Evolutionary conservation across 495 filamentous ascomycete species (phyloP).

Genomic region (Tuber microsphaerosporum): DNA sequence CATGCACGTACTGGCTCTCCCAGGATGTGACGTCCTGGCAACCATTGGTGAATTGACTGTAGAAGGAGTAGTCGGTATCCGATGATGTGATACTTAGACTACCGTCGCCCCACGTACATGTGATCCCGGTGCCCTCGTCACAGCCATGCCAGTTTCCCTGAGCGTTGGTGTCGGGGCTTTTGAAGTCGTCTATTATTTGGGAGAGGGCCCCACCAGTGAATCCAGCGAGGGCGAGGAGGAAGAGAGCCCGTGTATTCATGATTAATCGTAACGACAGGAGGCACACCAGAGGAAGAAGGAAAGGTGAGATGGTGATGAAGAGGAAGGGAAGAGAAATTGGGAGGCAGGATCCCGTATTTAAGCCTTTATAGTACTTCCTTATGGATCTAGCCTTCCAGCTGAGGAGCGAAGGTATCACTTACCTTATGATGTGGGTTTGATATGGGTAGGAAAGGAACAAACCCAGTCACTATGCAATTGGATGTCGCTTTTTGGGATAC

Average conservation of each 20-base stretch:
- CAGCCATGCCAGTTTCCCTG: conserved; percentile 64
- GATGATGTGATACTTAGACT: conserved; percentile 55
- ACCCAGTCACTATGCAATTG: not conserved
- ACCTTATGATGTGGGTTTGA: not conserved
- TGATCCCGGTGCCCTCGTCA: conserved; percentile 53
- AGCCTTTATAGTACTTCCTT: not conserved
- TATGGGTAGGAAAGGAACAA: not conserved
- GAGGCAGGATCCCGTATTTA: not conserved
- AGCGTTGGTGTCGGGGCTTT: conserved; percentile 50
- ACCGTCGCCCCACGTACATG: conserved; percentile 46
- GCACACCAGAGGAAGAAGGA: not conserved
- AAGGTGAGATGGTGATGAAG: not conserved
- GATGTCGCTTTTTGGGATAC: not conserved
- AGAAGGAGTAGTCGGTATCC: conserved; percentile 63
- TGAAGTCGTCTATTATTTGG: conserved; percentile 58
- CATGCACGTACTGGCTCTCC: conserved; percentile 57
- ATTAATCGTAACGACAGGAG: not conserved
- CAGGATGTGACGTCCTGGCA: conserved; percentile 58
- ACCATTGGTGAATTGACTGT: conserved; percentile 55
- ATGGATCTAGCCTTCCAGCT: not conserved
- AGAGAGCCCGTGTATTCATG: conserved; percentile 17
- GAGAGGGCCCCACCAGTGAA: not conserved
- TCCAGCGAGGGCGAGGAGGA: conserved; percentile 10
- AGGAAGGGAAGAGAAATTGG: not conserved
- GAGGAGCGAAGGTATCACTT: not conserved